Evolutionary conservation across 192 early-diverging fungal genomes (phyloP).

Genomic region (Pilobolus umbonatus): DNA sequence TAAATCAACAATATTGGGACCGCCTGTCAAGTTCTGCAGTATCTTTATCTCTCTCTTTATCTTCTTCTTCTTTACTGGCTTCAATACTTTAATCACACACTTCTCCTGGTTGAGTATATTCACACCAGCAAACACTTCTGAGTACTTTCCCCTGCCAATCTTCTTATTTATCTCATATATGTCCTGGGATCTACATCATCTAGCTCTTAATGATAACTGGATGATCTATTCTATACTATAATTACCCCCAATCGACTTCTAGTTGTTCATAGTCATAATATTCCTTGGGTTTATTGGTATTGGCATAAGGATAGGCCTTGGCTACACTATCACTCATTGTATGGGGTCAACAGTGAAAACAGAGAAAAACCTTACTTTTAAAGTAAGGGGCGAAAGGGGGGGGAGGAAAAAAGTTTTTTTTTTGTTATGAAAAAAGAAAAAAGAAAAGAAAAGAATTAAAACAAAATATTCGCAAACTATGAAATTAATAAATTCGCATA

Average conservation of each 20-base stretch:
- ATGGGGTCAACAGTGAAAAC: too few species aligned
- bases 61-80: slow-evolving; percentile 99
- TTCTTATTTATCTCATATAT: slow-evolving; percentile 98
- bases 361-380: too few species aligned
- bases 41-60: slow-evolving; percentile 99
- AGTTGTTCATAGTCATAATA: slow-evolving; percentile 98
- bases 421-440: too few species aligned
- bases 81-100: slow-evolving; percentile 98
- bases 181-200: slow-evolving; percentile 65
- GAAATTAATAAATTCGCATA: too few species aligned
- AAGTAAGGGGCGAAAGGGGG: too few species aligned
- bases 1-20: slow-evolving; percentile 89
- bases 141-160: slow-evolving; percentile 98
- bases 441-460: too few species aligned
- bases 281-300: slow-evolving; percentile 69
- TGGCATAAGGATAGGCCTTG: slow-evolving; percentile 86
- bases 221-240: not conserved
- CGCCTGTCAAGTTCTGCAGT: slow-evolving; percentile 93
- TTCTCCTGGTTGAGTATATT: slow-evolving; percentile 77
- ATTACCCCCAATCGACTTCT: slow-evolving; percentile 89
- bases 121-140: slow-evolving; percentile 96
- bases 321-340: slow-evolving; percentile 49
- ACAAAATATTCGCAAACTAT: too few species aligned
- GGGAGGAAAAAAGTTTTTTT: too few species aligned
- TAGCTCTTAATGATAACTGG: not conserved